Conservation (phyloP, 495 filamentous ascomycete species). For the Lentithecium fluviatile region DNA sequence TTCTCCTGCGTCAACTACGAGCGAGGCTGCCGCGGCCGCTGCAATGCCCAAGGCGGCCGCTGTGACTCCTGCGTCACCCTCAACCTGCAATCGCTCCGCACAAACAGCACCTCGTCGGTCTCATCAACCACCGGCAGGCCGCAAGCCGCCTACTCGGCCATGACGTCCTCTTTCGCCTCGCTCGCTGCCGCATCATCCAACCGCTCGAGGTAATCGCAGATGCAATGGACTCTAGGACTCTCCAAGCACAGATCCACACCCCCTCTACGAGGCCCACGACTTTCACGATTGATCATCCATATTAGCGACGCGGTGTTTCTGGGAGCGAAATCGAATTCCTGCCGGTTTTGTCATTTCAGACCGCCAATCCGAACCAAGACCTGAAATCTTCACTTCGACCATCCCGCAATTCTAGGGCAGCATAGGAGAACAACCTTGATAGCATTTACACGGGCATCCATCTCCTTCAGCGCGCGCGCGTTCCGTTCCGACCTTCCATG, state of each 20-base stretch:
- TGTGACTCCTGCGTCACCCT: slow-evolving; percentile 38
- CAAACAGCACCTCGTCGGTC: slow-evolving; percentile 27
- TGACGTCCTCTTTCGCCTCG: slow-evolving; percentile 38
- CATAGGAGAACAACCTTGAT: slow-evolving; percentile 4
- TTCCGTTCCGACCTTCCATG: slow-evolving; percentile 5
- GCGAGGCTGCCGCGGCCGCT: slow-evolving; percentile 40
- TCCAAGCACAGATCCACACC: too few relatives aligned
- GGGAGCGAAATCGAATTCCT: too few relatives aligned
- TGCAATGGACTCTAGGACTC: too few relatives aligned
- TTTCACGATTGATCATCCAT: slow-evolving; percentile 1
- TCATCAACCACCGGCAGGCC: slow-evolving; percentile 12
- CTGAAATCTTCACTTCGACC: neutral
- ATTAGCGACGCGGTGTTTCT: too few relatives aligned
- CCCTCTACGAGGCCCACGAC: too few relatives aligned
- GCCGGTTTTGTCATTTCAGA: too few relatives aligned
- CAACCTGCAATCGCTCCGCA: slow-evolving; percentile 34
- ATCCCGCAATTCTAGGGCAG: slow-evolving; percentile 8
- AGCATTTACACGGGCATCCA: slow-evolving; percentile 26
- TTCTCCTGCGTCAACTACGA: slow-evolving; percentile 43
- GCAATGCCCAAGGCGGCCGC: slow-evolving; percentile 35
- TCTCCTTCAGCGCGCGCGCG: neutral
- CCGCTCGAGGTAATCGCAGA: slow-evolving; percentile 7
- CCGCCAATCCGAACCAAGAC: too few relatives aligned
- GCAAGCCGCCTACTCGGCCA: slow-evolving; percentile 32
- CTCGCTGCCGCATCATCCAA: slow-evolving; percentile 21